These are phyloP conservation scores for Vigna radiata DNA, from an alignment of 306 rosid genomes.

Conservation along the genomic window DNA sequence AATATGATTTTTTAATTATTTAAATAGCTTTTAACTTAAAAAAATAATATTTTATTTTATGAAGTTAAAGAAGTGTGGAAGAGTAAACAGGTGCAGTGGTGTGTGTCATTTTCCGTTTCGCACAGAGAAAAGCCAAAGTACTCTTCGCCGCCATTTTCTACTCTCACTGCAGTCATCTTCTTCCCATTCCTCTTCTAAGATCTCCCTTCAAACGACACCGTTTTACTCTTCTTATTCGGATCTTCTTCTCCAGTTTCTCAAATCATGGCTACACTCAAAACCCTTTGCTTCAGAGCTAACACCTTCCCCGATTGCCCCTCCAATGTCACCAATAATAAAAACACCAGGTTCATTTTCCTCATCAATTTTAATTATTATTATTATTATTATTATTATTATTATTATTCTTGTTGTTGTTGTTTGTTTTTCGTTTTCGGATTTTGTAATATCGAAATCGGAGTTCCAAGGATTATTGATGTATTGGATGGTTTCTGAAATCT, in stretches of 20 bases:
- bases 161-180: not conserved
- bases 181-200: not conserved
- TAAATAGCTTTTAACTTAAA: too few species aligned
- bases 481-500: not conserved
- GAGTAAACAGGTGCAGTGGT: too few species aligned
- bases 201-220: slow-evolving; percentile 4
- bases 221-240: not conserved
- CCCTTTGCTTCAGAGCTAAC: slow-evolving; percentile 49
- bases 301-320: slow-evolving; percentile 60
- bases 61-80: too few species aligned
- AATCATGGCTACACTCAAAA: slow-evolving; percentile 57
- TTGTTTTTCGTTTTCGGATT: not conserved
- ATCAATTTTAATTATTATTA: not conserved
- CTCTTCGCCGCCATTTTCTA: not conserved
- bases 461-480: not conserved
- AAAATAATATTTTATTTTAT: too few species aligned
- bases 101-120: not conserved
- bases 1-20: too few species aligned
- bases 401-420: not conserved
- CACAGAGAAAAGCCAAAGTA: not conserved
- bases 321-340: slow-evolving; percentile 42
- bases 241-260: not conserved
- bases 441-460: not conserved
- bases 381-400: not conserved
- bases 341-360: slow-evolving; percentile 29